Base-by-base conservation (phyloP, 768 basidiomycete species). In the Neoboletus brunneissimus region DNA sequence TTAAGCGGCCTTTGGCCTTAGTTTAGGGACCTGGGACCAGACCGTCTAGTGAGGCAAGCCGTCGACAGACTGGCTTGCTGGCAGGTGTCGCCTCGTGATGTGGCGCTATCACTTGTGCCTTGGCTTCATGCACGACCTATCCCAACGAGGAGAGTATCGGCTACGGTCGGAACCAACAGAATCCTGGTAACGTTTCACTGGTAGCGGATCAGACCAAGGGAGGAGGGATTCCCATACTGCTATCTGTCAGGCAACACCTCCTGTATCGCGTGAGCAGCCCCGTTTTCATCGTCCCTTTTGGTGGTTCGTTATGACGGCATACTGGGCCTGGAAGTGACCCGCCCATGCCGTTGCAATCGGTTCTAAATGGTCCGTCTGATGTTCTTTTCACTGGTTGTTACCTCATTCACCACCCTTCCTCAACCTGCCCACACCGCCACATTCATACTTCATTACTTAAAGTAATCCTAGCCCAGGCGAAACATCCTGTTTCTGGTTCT, bases 381-480 rank as follows among this genome's bases (percentile, higher is more conserved):
- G 16, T 5, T 5, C 22, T 12, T n/a, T n/a, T 9, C 18, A 50
- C 37, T 51, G 27, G 27, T 20, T 11, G 23, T 51, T 29, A 9
- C 48, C 22, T 15, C 37, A 34, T 55, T 40, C 29, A 40, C 51
- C 3, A 3, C 8, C 37, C 20, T 31, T 23, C 20, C 53, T 3
- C 31, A 1, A 5, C 22, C 16, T 6, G 3, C 5, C 31, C 20
- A 18, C 54, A 59, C 57, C 22, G 58, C 58, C 58, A 60, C 50
- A 16, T 7, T 12, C 3, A 2, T 5, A 5, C 13, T 13, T 16
- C 41, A 22, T 45, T 50, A 5, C 25, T 32, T 44, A 42, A 56
- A 55, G 44, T 50, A 47, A 43, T 35, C 20, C 18, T 9, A 1
- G 5, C n/a, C 16, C 25, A 10, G 27, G 1, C 7, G 16, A 25